Evolutionary conservation across 1,139 yeast genomes (phyloP), one percentile per base, ranked within the genome.

Genomic region (Blastobotrys aristatus): DNA sequence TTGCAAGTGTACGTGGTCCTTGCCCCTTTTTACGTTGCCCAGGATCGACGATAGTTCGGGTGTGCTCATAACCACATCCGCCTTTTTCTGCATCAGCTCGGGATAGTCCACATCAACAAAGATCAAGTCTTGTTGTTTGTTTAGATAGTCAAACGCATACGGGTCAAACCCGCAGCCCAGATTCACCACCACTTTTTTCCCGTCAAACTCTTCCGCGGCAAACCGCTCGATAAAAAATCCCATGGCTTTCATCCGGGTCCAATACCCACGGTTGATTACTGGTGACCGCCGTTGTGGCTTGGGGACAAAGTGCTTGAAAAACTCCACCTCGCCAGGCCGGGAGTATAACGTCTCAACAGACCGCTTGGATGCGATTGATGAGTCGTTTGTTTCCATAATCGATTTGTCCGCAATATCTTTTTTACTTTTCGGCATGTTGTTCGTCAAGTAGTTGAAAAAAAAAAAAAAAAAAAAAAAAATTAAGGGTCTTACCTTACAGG

Each of bases 371-470:
- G 84, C 90, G 42, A 86, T 86, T 0, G 95, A 85, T 11, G 90
- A 84, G 58, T 82, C 84, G 62, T 86, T 86, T 11, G 95, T 86
- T 1, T 88, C 90, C 64, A 85, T 95, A 17, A 86, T 77, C 73
- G 49, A 74, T 64, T 61, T 77, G 71, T 61, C 72, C 1, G 53
- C 52, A n/a, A 58, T 48, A 18, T 53, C 54, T 18, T 45, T 46
- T 43, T 56, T 56, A 45, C 52, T 49, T 31, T 53, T 50, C 45
- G n/a, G n/a, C n/a, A n/a, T n/a, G n/a, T n/a, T n/a, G n/a, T n/a
- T n/a, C n/a, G n/a, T n/a, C n/a, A 33, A 33, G 10, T 30, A 5
- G 7, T 30, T 6, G 11, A 8, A 16, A 33, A 33, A 33, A 17
- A 33, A 17, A 33, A 17, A 36, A 36, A 36, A 21, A 36, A 36